Percentiles rank a stretch among this genome's conserved stretches.
Evolutionary conservation across 805 yeast genomes (phyloP).

Genomic region (Brettanomyces custersianus): DNA sequence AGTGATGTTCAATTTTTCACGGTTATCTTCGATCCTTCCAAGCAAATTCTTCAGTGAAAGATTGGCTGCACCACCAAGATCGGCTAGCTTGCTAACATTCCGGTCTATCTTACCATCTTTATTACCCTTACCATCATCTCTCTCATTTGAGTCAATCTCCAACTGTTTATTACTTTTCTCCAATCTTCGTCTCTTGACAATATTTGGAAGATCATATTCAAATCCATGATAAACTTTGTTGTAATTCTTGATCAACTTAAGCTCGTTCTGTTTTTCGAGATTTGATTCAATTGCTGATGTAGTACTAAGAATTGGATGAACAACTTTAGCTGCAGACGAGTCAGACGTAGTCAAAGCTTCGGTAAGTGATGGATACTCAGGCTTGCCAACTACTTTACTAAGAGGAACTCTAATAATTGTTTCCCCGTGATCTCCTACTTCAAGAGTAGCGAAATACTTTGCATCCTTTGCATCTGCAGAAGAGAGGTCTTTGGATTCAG

Average conservation of each 20-base stretch:
- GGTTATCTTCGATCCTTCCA: constrained; percentile 64
- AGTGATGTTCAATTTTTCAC: constrained; percentile 65
- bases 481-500: not conserved
- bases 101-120: constrained; percentile 9
- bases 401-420: constrained; percentile 11
- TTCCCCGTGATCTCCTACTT: constrained; percentile 9
- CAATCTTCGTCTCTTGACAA: constrained; percentile 63
- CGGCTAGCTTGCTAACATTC: constrained; percentile 20
- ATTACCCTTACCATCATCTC: constrained; percentile 9
- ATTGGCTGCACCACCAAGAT: constrained; percentile 58
- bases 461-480: not conserved
- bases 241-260: constrained; percentile 47
- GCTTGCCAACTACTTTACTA: constrained; percentile 18
- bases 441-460: not conserved
- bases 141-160: constrained; percentile 28
- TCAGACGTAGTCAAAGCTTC: constrained; percentile 18
- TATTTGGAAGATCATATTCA: constrained; percentile 68
- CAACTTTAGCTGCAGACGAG: constrained; percentile 25
- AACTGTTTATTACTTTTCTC: constrained; percentile 75
- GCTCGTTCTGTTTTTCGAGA: constrained; percentile 29
- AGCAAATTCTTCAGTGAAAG: constrained; percentile 73
- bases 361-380: constrained; percentile 19
- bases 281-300: constrained; percentile 32
- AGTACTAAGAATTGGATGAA: constrained; percentile 28
- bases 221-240: constrained; percentile 68